These are phyloP conservation scores for Sarocladium brachiariae DNA, from an alignment of 2,329 filamentous ascomycete species.

Conservation along the genomic window DNA sequence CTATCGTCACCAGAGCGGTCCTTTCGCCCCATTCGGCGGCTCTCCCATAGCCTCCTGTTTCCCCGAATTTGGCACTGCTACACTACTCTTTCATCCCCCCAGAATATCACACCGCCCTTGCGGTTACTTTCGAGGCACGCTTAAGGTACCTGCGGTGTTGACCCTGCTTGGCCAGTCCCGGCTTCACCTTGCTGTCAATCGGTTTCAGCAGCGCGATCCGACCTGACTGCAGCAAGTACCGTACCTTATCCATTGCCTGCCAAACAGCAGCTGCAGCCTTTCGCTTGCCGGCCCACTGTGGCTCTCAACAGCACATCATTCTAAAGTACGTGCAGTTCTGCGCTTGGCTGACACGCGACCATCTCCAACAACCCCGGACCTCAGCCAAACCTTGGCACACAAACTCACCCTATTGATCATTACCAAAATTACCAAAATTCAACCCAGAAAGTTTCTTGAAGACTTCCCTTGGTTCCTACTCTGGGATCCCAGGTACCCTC, in stretches of 20 bases:
- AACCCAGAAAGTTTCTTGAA: neutral
- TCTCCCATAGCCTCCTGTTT: conserved; percentile 16
- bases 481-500: neutral
- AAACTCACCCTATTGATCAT: neutral
- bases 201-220: no score
- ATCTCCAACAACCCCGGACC: conserved; percentile 1
- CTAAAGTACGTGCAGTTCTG: no score
- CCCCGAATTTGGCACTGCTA: no score
- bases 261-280: no score
- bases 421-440: neutral
- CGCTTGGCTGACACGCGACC: conserved; percentile 1
- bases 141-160: no score
- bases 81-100: no score
- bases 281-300: neutral
- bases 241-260: neutral
- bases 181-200: no score
- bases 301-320: neutral
- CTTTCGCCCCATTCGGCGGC: conserved; percentile 12
- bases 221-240: no score
- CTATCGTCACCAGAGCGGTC: neutral
- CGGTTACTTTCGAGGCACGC: no score
- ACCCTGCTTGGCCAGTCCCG: no score
- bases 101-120: conserved; percentile 5
- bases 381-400: neutral
- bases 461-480: neutral